phyloP scores from a whole-genome alignment of 192 early-diverging fungal species.

The Piromyces finnis region DNA sequence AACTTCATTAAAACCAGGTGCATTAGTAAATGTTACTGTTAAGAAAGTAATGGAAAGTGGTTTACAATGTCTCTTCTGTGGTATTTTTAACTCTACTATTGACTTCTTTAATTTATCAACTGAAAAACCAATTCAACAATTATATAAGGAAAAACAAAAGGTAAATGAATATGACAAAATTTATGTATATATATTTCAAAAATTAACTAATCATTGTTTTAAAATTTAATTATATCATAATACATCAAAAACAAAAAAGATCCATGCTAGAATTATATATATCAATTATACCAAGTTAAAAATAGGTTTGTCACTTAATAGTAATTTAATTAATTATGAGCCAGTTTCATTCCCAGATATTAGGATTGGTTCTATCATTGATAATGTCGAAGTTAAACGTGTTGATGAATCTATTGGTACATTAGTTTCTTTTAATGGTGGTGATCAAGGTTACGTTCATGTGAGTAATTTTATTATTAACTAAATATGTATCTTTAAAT shows the following conservation, averaged over 20 bases:
- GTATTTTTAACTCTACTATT: constrained; percentile 61
- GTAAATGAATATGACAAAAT: too few species aligned
- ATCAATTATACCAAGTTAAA: constrained; percentile 5
- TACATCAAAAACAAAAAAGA: too few species aligned
- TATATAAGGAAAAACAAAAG: not conserved
- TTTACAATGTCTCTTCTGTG: constrained; percentile 53
- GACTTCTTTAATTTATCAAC: constrained; percentile 24
- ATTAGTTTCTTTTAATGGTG: constrained; percentile 26
- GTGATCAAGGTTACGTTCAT: constrained; percentile 41
- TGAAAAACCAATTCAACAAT: not conserved
- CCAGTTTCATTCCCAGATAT: constrained; percentile 6
- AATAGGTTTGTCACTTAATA: constrained; percentile 14
- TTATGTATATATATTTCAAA: too few species aligned
- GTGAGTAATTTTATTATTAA: too few species aligned
- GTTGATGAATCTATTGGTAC: constrained; percentile 44
- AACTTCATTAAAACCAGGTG: constrained; percentile 65
- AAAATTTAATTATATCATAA: too few species aligned
- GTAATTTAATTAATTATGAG: not conserved
- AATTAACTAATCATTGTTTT: too few species aligned
- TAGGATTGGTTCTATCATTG: constrained; percentile 53
- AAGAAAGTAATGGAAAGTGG: constrained; percentile 44
- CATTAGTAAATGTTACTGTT: constrained; percentile 46
- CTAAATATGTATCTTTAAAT: too few species aligned
- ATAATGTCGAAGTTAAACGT: constrained; percentile 37
- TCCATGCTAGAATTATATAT: not conserved